A percentile compares a stretch with the other conserved stretches of the same genome.
phyloP scores from a whole-genome alignment of 108 stramenopile genomes.

The Cyclostephanos tholiformis region DNA sequence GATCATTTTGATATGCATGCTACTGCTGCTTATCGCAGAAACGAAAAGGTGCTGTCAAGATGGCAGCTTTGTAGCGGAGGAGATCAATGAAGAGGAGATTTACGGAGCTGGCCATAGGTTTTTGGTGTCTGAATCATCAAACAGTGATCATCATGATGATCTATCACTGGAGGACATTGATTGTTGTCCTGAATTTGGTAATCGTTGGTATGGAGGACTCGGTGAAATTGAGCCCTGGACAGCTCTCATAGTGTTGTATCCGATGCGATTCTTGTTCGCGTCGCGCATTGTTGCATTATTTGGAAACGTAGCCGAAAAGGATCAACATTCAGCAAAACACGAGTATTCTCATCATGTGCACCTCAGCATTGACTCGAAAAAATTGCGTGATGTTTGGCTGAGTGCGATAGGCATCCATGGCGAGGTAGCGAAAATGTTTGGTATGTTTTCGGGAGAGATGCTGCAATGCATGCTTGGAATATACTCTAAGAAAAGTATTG shows the following conservation, averaged over 20 bases:
- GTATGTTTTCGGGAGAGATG: constrained; percentile 76
- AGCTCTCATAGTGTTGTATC: constrained; percentile 62
- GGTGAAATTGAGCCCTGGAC: constrained; percentile 82
- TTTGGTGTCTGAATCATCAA: constrained; percentile 4
- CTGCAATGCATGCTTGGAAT: constrained; percentile 89
- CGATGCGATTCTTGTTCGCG: constrained; percentile 63
- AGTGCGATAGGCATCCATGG: constrained; percentile 67
- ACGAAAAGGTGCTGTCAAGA: constrained; percentile 62
- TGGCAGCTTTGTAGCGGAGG: not conserved
- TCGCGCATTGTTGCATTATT: constrained; percentile 22
- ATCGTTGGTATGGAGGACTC: constrained; percentile 65
- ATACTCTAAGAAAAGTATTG: constrained; percentile 3
- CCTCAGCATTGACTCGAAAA: constrained; percentile 39
- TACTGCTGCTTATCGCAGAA: constrained; percentile 66
- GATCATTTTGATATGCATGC: constrained; percentile 53
- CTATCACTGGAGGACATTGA: not conserved
- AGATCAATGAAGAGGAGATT: not conserved
- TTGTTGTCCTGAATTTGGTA: constrained; percentile 62
- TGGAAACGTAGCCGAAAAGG: constrained; percentile 17
- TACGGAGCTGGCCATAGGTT: constrained; percentile 7
- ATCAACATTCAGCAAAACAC: not conserved
- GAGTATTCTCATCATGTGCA: constrained; percentile 19
- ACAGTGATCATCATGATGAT: not conserved
- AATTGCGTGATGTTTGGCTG: constrained; percentile 70
- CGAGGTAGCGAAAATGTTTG: constrained; percentile 73